Percentiles rank a stretch among this genome's conserved stretches.
Evolutionary conservation across 371 early-diverging fungal genomes (phyloP).

Genomic region (Saksenaea vasiformis): DNA sequence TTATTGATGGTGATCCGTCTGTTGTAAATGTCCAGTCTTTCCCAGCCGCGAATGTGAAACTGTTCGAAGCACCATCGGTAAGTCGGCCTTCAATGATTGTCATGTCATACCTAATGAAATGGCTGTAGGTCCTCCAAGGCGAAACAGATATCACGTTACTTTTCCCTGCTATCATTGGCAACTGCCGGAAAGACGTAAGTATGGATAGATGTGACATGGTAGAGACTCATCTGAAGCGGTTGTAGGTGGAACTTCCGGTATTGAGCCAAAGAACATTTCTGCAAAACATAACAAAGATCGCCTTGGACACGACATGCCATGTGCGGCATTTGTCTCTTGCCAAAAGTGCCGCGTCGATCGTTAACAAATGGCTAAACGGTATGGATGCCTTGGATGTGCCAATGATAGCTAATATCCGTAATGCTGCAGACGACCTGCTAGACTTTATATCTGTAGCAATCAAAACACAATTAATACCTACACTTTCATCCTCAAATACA

Average conservation of each 20-base stretch:
- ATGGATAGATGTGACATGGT: neutral
- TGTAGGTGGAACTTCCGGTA: conserved; percentile 46
- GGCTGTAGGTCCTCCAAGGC: neutral
- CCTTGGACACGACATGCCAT: conserved; percentile 29
- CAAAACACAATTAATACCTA: conserved; percentile 8
- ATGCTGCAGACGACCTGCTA: conserved; percentile 18
- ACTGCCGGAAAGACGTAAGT: conserved; percentile 35
- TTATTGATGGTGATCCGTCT: conserved; percentile 5
- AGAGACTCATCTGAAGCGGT: neutral
- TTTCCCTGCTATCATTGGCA: conserved; percentile 39
- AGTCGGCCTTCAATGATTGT: neutral
- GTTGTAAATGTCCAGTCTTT: neutral
- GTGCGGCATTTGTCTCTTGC: conserved; percentile 37
- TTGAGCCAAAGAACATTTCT: conserved; percentile 37
- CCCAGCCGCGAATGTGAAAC: neutral
- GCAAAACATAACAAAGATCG: conserved; percentile 36
- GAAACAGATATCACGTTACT: conserved; percentile 27
- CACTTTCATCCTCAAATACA: conserved; percentile 3
- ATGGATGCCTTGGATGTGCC: conserved; percentile 6
- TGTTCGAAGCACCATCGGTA: neutral
- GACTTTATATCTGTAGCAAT: conserved; percentile 7
- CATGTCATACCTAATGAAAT: neutral
- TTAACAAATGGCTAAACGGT: conserved; percentile 56
- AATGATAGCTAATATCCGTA: neutral
- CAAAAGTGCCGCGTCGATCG: conserved; percentile 45